phyloP scores from a whole-genome alignment of 1,139 yeast genomes.

The Protomyces inundatus region DNA sequence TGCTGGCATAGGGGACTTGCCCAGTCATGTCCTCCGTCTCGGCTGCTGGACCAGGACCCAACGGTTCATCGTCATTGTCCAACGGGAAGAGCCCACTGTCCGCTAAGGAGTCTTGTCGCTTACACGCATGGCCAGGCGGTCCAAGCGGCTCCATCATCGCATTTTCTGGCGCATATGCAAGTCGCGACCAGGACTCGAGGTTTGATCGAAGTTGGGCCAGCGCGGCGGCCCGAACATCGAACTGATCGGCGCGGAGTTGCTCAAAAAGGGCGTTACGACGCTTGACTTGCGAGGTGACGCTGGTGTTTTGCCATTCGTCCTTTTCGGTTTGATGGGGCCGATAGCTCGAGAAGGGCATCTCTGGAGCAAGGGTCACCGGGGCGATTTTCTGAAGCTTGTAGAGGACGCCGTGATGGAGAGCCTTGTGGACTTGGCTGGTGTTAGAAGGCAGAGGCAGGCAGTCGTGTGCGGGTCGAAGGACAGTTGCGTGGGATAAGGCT shows the following conservation, averaged over 20 bases:
- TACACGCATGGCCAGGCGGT: background rate
- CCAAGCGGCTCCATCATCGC: background rate
- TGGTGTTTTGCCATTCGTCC: background rate
- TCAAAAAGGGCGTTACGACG: slow-evolving; percentile 20
- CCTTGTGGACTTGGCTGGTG: too few relatives aligned
- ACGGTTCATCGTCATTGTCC: slow-evolving; percentile 5
- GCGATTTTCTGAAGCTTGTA: too few relatives aligned
- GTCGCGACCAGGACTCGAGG: slow-evolving; percentile 8
- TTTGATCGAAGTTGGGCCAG: slow-evolving; percentile 3
- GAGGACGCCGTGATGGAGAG: too few relatives aligned
- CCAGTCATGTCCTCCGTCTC: background rate
- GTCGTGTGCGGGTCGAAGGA: too few relatives aligned
- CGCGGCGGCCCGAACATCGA: slow-evolving; percentile 3
- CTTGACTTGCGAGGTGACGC: background rate
- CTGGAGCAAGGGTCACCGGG: too few relatives aligned
- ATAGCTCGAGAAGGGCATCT: background rate
- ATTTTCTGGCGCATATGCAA: slow-evolving; percentile 3
- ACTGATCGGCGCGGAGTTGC: background rate
- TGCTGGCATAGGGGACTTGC: background rate
- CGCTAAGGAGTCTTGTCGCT: background rate
- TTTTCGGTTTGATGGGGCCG: background rate
- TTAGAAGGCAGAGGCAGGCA: too few relatives aligned
- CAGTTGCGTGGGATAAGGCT: too few relatives aligned
- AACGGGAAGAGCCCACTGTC: slow-evolving; percentile 1
- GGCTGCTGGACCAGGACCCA: background rate